Percentiles rank a stretch among this genome's conserved stretches.
Evolutionary conservation across 106 monocot species (phyloP).

Genomic region (Alisma plantagoaquatica): DNA sequence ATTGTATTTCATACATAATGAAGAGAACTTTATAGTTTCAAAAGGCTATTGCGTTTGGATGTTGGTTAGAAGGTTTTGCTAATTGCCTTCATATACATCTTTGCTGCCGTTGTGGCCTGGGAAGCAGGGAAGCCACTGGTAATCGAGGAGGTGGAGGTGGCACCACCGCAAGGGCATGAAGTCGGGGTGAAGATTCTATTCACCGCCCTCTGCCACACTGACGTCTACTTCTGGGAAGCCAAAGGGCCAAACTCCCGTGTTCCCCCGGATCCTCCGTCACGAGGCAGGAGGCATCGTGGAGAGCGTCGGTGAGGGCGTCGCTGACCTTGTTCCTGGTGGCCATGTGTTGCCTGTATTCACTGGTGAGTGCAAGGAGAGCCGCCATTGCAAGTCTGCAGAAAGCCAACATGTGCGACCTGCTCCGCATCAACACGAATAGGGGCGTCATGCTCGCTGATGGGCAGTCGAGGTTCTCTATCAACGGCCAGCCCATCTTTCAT

Average conservation of each 20-base stretch:
- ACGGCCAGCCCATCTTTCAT: constrained; percentile 46
- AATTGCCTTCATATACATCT: neutral
- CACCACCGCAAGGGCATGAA: constrained; percentile 34
- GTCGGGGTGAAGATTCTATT: constrained; percentile 36
- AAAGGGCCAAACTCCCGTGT: constrained; percentile 53
- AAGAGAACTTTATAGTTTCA: neutral
- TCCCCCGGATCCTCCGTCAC: constrained; percentile 58
- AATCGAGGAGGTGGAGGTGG: constrained; percentile 45
- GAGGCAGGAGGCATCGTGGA: too few relatives aligned
- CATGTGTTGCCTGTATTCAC: constrained; percentile 69
- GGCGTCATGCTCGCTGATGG: constrained; percentile 47
- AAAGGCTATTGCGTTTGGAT: neutral
- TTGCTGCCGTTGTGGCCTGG: constrained; percentile 36
- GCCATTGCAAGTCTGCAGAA: constrained; percentile 28
- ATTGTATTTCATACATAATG: neutral
- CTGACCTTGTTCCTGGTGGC: constrained; percentile 27
- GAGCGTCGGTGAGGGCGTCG: too few relatives aligned
- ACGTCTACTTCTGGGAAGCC: too few relatives aligned
- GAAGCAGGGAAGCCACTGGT: constrained; percentile 46
- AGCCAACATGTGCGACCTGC: constrained; percentile 76
- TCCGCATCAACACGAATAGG: constrained; percentile 19
- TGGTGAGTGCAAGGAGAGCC: constrained; percentile 59
- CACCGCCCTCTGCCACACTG: constrained; percentile 50
- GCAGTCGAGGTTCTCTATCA: constrained; percentile 8
- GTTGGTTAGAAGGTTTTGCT: neutral